phyloP scores from a whole-genome alignment of 306 rosid species.

The Trifolium subterraneum region DNA sequence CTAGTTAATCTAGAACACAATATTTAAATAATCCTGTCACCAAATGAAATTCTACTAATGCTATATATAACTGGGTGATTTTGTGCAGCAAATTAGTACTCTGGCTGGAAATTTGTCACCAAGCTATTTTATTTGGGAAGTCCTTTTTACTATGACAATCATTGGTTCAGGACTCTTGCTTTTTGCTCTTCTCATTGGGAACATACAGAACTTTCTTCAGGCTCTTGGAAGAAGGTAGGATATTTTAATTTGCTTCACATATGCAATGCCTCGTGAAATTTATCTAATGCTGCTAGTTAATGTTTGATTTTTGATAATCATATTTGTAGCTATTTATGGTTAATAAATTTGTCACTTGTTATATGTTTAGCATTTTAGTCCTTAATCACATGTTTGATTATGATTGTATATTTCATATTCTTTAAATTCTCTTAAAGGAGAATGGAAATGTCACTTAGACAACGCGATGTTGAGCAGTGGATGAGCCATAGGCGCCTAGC shows the following conservation, averaged over 20 bases:
- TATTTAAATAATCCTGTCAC: too few relatives aligned
- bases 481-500: conserved; percentile 47
- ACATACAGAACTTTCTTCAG: conserved; percentile 89
- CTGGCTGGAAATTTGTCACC: conserved; percentile 79
- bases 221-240: conserved; percentile 80
- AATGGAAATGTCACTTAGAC: conserved; percentile 49
- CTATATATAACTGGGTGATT: conserved; percentile 20
- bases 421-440: conserved; percentile 38
- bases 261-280: conserved; percentile 33
- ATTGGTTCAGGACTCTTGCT: conserved; percentile 81
- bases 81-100: conserved; percentile 89
- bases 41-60: conserved; percentile 36
- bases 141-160: conserved; percentile 70
- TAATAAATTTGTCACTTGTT: not conserved
- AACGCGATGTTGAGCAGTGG: conserved; percentile 50
- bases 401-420: conserved; percentile 4
- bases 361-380: not conserved
- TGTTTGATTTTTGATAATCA: not conserved
- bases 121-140: conserved; percentile 78
- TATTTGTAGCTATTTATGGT: conserved; percentile 7
- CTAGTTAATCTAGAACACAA: not conserved
- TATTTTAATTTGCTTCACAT: not conserved
- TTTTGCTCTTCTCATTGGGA: conserved; percentile 87
- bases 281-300: not conserved
- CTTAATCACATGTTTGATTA: conserved; percentile 5